phyloP scores from a whole-genome alignment of 495 filamentous ascomycete species.

The Penicillium pancosmium region DNA sequence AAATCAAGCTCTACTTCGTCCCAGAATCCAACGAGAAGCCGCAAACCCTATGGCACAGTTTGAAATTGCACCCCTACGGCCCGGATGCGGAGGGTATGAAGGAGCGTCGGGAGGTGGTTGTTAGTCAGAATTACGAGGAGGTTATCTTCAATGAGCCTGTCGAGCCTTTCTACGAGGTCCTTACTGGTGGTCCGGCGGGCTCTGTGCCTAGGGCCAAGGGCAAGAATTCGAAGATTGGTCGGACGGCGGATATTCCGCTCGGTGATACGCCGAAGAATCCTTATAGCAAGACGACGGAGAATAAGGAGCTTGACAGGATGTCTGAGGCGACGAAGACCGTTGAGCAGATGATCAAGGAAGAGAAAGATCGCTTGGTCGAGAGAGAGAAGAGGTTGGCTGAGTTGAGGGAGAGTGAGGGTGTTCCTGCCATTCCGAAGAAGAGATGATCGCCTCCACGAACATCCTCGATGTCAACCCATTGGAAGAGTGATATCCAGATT shows the following conservation, averaged over 20 bases:
- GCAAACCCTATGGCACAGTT: slow-evolving; percentile 84
- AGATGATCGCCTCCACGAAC: slow-evolving; percentile 28
- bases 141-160: slow-evolving; percentile 95
- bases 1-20: slow-evolving; percentile 88
- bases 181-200: slow-evolving; percentile 63
- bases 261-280: slow-evolving; percentile 64
- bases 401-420: slow-evolving; percentile 58
- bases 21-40: slow-evolving; percentile 86
- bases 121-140: slow-evolving; percentile 82
- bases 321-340: slow-evolving; percentile 66
- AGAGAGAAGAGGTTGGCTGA: slow-evolving; percentile 65
- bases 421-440: slow-evolving; percentile 46
- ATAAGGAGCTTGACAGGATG: slow-evolving; percentile 64
- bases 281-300: slow-evolving; percentile 76
- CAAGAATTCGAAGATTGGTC: slow-evolving; percentile 53
- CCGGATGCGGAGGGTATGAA: slow-evolving; percentile 74
- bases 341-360: slow-evolving; percentile 68
- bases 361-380: slow-evolving; percentile 63
- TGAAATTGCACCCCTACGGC: slow-evolving; percentile 90
- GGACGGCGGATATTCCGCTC: slow-evolving; percentile 72
- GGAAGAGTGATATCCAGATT: neutral
- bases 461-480: no score
- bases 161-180: slow-evolving; percentile 80
- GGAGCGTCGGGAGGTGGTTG: slow-evolving; percentile 64
- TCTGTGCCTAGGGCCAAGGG: slow-evolving; percentile 44